Evolutionary conservation across 345 rosid genomes (phyloP).

Genomic region (Geranium brycei): DNA sequence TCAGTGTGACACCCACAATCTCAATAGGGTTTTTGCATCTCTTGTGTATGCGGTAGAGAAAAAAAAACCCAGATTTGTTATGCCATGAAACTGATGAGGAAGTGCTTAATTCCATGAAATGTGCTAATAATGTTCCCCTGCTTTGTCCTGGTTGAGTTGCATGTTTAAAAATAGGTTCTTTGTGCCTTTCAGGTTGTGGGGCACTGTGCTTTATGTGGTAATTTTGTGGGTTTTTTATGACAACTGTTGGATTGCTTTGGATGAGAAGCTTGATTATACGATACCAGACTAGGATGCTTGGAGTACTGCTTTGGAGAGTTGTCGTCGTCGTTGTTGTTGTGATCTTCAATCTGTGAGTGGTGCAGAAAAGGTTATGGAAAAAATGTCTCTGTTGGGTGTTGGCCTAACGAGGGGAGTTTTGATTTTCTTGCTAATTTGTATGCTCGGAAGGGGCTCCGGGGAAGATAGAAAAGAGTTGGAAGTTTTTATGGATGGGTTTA

Average conservation of each 20-base stretch:
- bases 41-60: constrained; percentile 13
- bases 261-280: constrained; percentile 63
- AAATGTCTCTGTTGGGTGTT: constrained; percentile 57
- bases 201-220: not conserved
- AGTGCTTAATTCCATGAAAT: constrained; percentile 47
- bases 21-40: not conserved
- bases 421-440: constrained; percentile 77
- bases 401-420: constrained; percentile 62
- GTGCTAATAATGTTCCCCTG: constrained; percentile 48
- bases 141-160: constrained; percentile 63
- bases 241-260: constrained; percentile 50
- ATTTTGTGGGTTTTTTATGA: not conserved
- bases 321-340: constrained; percentile 18
- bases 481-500: constrained; percentile 43
- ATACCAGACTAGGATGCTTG: constrained; percentile 60
- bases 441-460: constrained; percentile 57
- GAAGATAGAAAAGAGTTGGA: constrained; percentile 52
- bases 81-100: constrained; percentile 37
- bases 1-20: not conserved
- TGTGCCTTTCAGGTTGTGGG: not conserved
- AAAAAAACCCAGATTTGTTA: constrained; percentile 42
- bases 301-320: constrained; percentile 66
- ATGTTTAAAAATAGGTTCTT: constrained; percentile 28
- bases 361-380: constrained; percentile 54
- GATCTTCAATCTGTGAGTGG: constrained; percentile 47